Conservation (phyloP, 805 yeast genomes). For the Lipomyces yamanashiensis region DNA sequence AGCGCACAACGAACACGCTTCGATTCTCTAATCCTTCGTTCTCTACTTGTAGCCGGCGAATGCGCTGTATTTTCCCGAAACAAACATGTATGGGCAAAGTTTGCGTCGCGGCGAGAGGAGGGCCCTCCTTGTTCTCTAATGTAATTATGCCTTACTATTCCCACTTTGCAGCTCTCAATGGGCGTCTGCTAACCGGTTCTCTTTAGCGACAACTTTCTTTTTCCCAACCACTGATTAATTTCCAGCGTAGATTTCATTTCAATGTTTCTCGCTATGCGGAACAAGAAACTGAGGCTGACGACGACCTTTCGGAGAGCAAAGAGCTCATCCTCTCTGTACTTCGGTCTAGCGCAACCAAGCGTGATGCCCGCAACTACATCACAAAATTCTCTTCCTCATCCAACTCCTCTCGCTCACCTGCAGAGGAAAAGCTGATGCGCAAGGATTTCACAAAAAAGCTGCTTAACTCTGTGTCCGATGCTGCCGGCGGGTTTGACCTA, state of each 20-base stretch:
- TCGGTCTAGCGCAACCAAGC: conserved; percentile 87
- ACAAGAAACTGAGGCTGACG: conserved; percentile 10
- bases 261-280: conserved; percentile 9
- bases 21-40: background rate
- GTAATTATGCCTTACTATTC: background rate
- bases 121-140: background rate
- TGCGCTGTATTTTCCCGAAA: conserved; percentile 2
- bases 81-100: conserved; percentile 3
- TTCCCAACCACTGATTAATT: background rate
- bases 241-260: conserved; percentile 6
- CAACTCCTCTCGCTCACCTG: conserved; percentile 48
- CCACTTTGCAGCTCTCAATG: background rate
- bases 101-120: conserved; percentile 6
- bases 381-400: conserved; percentile 58
- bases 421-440: conserved; percentile 43
- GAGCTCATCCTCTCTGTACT: conserved; percentile 82
- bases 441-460: conserved; percentile 45
- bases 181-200: background rate
- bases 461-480: conserved; percentile 39
- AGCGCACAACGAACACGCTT: background rate
- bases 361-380: conserved; percentile 85
- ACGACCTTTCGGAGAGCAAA: conserved; percentile 17
- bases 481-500: conserved; percentile 43
- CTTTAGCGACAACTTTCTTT: background rate
- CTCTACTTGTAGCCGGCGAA: background rate